phyloP scores from a whole-genome alignment of 2,329 filamentous ascomycete species.

The Cytospora mali region DNA sequence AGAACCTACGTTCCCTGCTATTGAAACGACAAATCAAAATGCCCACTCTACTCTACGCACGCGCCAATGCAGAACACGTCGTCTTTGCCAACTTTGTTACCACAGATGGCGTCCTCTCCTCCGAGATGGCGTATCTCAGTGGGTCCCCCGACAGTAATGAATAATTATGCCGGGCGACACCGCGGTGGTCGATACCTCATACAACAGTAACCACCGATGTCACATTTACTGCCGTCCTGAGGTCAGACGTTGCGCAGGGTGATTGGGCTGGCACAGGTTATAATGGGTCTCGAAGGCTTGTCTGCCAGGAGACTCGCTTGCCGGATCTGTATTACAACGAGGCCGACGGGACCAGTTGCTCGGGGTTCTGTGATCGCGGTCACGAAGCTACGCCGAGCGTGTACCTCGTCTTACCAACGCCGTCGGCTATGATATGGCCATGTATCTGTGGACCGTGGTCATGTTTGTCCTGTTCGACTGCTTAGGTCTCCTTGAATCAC shows the following conservation, averaged over 20 bases:
- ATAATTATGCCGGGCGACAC: slow-evolving; percentile 34
- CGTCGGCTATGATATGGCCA: too few species aligned
- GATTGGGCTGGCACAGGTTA: slow-evolving; percentile 37
- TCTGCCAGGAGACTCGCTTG: slow-evolving; percentile 36
- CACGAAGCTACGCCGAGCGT: slow-evolving; percentile 33
- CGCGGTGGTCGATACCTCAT: slow-evolving; percentile 33
- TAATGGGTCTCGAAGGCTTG: slow-evolving; percentile 38
- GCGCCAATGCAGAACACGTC: slow-evolving; percentile 34
- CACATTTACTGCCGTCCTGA: slow-evolving; percentile 36
- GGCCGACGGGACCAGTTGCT: slow-evolving; percentile 33
- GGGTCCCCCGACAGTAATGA: slow-evolving; percentile 28
- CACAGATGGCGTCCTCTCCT: slow-evolving; percentile 32
- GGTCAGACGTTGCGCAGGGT: slow-evolving; percentile 34
- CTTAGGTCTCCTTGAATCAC: too few species aligned
- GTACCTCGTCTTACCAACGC: neutral
- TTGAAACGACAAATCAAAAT: neutral
- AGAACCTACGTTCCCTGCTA: neutral
- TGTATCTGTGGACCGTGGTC: too few species aligned
- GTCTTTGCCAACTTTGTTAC: slow-evolving; percentile 38
- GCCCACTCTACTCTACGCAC: neutral
- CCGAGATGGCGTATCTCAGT: slow-evolving; percentile 39
- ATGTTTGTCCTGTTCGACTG: too few species aligned
- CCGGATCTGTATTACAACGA: slow-evolving; percentile 35
- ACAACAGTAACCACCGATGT: slow-evolving; percentile 34
- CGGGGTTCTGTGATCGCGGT: slow-evolving; percentile 38